Evolutionary conservation across 2,329 filamentous ascomycete genomes (phyloP).

Genomic region (Aspergillus luchuensis): DNA sequence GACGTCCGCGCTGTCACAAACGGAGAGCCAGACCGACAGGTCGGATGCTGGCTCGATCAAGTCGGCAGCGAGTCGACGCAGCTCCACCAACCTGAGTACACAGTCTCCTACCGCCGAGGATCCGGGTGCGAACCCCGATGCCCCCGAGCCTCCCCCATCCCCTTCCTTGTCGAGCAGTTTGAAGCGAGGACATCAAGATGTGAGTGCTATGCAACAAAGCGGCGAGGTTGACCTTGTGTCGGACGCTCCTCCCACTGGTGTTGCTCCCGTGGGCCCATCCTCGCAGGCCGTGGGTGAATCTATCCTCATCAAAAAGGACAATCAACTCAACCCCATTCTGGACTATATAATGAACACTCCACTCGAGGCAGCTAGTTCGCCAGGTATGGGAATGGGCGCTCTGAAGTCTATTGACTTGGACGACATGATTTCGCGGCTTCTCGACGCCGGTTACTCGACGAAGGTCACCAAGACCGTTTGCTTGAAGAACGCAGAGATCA

Average conservation of each 20-base stretch:
- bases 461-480: slow-evolving; percentile 98
- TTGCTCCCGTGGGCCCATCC: slow-evolving; percentile 53
- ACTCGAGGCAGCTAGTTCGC: slow-evolving; percentile 49
- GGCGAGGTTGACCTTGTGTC: slow-evolving; percentile 95
- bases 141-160: slow-evolving; percentile 72
- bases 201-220: slow-evolving; percentile 76
- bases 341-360: slow-evolving; percentile 50
- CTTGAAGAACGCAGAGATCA: slow-evolving; percentile 96
- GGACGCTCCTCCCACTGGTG: slow-evolving; percentile 76
- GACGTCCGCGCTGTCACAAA: slow-evolving; percentile 62
- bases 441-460: slow-evolving; percentile 92
- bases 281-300: slow-evolving; percentile 78
- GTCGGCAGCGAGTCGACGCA: slow-evolving; percentile 61
- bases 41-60: slow-evolving; percentile 74
- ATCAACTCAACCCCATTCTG: slow-evolving; percentile 67
- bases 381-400: slow-evolving; percentile 78
- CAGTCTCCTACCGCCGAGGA: slow-evolving; percentile 45
- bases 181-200: slow-evolving; percentile 72
- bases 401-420: slow-evolving; percentile 93
- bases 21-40: slow-evolving; percentile 61
- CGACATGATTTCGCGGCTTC: slow-evolving; percentile 91
- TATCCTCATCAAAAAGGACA: slow-evolving; percentile 81
- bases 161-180: slow-evolving; percentile 77
- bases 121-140: slow-evolving; percentile 53
- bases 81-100: slow-evolving; percentile 32